Base-by-base conservation (phyloP, 257 asterid genomes). In the Petunia axillaris region DNA sequence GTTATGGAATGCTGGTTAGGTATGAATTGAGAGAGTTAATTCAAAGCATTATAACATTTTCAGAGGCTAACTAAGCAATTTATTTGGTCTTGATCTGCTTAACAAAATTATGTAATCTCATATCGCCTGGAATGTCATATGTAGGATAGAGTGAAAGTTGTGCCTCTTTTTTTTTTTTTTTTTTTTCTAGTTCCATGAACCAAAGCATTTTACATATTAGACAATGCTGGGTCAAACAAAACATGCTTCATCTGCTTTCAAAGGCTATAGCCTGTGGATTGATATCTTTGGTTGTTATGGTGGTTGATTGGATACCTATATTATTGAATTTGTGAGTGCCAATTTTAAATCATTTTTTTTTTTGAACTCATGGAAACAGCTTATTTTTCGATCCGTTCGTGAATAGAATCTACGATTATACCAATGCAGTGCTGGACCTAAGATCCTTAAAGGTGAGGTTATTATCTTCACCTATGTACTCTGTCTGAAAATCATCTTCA, bases 331-430 rank as follows among this genome's bases (percentile, higher is more conserved):
- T 71, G 50, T 71, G 11, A 25, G 43, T 74, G 67, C 57, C 80
- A 80, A 25, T 25, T 58, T 76, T 11, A 76, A 81, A 84, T 82
- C 76, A 84, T 86, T 78, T 62, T 81, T 60, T 75, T 75, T 82
- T 82, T 11, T 82, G 73, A 80, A 80, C 82, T 79, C 77, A 66
- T 79, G 81, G 84, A 71, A 87, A 85, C 98, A 96, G 99, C 90
- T 89, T 96, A 84, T 88, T 88, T 83, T 94, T 84, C 68, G 97
- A 96, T 87, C 99, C 99, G 79, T 88, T 84, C 43, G 79, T 14
- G 76, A 87, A 90, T 64, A 76, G 59, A 64, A 91, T 96, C 83
- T 96, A 87, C 62, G 99, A 96, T 87, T 96, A 90, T 84, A 85
- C 90, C 67, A 82, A 91, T 81, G 98, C 93, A 25, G 77, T 92